Conservation (phyloP, 2,329 filamentous ascomycete species). For the Sclerotinia sclerotiorum region DNA sequence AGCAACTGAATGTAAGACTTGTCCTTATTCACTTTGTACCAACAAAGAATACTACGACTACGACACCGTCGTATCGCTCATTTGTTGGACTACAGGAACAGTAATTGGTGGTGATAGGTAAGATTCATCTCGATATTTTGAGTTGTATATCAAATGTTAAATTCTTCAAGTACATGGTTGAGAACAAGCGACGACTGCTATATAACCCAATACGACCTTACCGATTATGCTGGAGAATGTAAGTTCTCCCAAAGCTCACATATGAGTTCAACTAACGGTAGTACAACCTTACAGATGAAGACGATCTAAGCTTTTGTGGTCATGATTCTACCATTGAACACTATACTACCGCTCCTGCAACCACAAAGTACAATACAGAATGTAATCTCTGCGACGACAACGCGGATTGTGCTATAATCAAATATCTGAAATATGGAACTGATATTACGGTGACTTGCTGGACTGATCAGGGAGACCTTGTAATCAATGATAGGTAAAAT, state of each 20-base stretch:
- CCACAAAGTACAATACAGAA: slow-evolving; percentile 29
- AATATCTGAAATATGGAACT: slow-evolving; percentile 26
- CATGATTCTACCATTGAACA: slow-evolving; percentile 25
- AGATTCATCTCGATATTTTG: neutral
- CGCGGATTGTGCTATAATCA: slow-evolving; percentile 23
- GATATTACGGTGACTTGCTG: slow-evolving; percentile 31
- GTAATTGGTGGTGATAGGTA: slow-evolving; percentile 30
- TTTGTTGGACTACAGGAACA: slow-evolving; percentile 33
- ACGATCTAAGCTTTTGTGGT: slow-evolving; percentile 29
- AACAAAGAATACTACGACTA: slow-evolving; percentile 29
- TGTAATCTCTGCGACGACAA: slow-evolving; percentile 32
- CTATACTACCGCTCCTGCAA: slow-evolving; percentile 26
- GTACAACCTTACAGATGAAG: slow-evolving; percentile 6
- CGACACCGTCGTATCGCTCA: slow-evolving; percentile 21
- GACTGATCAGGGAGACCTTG: slow-evolving; percentile 25
- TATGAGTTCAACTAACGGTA: neutral
- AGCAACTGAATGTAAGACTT: slow-evolving; percentile 32
- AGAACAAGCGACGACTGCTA: slow-evolving; percentile 31
- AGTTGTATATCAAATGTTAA: neutral
- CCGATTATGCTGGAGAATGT: slow-evolving; percentile 29
- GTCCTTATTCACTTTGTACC: slow-evolving; percentile 32
- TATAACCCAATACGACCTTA: slow-evolving; percentile 30
- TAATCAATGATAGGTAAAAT: slow-evolving; percentile 27
- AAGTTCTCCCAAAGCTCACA: neutral
- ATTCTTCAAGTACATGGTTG: slow-evolving; percentile 29